These are phyloP conservation scores for Aspergillus leporis DNA, from an alignment of 495 filamentous ascomycete genomes.

Conservation along the genomic window DNA sequence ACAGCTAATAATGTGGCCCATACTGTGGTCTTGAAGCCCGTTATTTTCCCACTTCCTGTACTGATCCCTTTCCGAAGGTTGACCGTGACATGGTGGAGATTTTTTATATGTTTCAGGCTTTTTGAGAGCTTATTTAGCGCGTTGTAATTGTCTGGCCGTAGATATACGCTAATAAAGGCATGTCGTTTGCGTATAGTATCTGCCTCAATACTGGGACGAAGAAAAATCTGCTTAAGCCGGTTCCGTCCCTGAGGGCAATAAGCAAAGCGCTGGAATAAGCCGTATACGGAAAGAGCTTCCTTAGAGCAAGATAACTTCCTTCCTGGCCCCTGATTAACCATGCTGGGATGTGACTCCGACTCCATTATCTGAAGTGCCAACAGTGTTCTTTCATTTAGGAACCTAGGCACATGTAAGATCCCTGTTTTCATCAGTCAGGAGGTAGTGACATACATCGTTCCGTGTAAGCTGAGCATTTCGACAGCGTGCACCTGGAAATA, in stretches of 20 bases:
- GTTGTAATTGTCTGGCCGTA: slow-evolving; percentile 67
- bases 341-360: slow-evolving; percentile 81
- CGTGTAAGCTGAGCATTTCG: slow-evolving; percentile 74
- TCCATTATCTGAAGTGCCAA: slow-evolving; percentile 83
- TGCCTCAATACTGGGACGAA: slow-evolving; percentile 73
- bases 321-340: slow-evolving; percentile 75
- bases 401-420: slow-evolving; percentile 45
- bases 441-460: slow-evolving; percentile 62
- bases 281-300: slow-evolving; percentile 87
- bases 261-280: slow-evolving; percentile 76
- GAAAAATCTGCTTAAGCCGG: slow-evolving; percentile 77
- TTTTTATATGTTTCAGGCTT: slow-evolving; percentile 72
- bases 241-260: slow-evolving; percentile 79
- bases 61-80: slow-evolving; percentile 77
- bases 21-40: slow-evolving; percentile 62
- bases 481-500: slow-evolving; percentile 63
- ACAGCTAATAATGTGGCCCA: slow-evolving; percentile 67
- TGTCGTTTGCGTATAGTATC: slow-evolving; percentile 73
- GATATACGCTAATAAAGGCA: slow-evolving; percentile 64
- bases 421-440: background rate
- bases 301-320: slow-evolving; percentile 70
- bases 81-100: slow-evolving; percentile 69
- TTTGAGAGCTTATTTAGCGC: slow-evolving; percentile 58
- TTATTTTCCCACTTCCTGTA: slow-evolving; percentile 55
- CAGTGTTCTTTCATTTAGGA: slow-evolving; percentile 78